Evolutionary conservation across 495 filamentous ascomycete species (phyloP), one percentile per base, ranked within the genome.

Genomic region (Patellaria atrata): DNA sequence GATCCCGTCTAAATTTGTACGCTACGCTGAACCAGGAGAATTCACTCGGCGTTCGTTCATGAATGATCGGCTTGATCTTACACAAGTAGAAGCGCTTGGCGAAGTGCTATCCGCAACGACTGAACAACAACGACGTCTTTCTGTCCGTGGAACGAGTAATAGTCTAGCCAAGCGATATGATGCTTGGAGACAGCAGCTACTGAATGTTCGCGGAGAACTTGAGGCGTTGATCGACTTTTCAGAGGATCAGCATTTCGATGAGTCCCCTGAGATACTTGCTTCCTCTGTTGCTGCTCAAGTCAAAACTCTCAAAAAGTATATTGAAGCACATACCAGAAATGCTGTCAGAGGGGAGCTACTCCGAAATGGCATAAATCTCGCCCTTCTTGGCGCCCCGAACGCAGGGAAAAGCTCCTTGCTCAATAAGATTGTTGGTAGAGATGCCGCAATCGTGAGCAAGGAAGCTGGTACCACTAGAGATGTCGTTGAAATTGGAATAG

Each of bases 141-240:
- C 86, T 1, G 78, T 94, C 3, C 73, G 77, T 4, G 87, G 84
- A 4, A 73, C 75, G 6, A 76, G 70, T 5, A 73, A 74, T 27
- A 61, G 62, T 1, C 57, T 94, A 3, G 70, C 79, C n/a, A 65
- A 72, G 35, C 75, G 71, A 3, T 97, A 96, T 57, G 87, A 96
- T 43, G 40, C 38, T 18, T 97, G 89, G 91, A 71, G 89, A 9
- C 61, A 71, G 37, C 62, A 73, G 20, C 58, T 97, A 5, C 60
- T 96, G 5, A 65, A 78, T 44, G 86, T 85, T 16, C 71, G 87
- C 5, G 91, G 82, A 4, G 86, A 94, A 57, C 64, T 96, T 31
- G 89, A 97, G 53, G 89, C 89, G 1, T 58, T 96, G 38, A 96
- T 97, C 48, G 89, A 97, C 52, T 97, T 97, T 54, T 77, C 79